phyloP scores from a whole-genome alignment of 2,329 filamentous ascomycete genomes.

The Mariannaea elegans region DNA sequence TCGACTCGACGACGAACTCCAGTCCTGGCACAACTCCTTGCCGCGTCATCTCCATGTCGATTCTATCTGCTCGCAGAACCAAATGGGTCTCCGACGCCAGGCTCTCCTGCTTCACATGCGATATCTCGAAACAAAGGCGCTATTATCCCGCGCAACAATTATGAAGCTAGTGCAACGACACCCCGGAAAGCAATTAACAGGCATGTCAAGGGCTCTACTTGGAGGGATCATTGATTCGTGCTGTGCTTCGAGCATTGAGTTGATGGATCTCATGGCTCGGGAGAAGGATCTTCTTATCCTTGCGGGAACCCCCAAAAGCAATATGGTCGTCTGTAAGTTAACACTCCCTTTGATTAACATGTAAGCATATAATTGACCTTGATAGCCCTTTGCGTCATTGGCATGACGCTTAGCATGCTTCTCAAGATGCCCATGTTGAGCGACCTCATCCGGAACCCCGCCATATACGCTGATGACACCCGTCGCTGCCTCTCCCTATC shows the following conservation, averaged over 20 bases:
- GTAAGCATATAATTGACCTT: neutral
- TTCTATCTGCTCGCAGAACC: conserved; percentile 25
- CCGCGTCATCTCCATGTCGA: conserved; percentile 34
- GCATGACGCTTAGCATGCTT: conserved; percentile 37
- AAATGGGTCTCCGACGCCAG: conserved; percentile 34
- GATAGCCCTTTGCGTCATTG: conserved; percentile 33
- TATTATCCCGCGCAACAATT: conserved; percentile 33
- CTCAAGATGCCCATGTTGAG: conserved; percentile 34
- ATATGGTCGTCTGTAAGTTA: conserved; percentile 33
- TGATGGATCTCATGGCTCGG: conserved; percentile 32
- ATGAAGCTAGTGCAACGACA: conserved; percentile 30
- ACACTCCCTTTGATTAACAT: accelerated
- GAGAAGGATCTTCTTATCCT: conserved; percentile 33
- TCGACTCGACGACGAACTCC: conserved; percentile 31
- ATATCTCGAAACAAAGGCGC: conserved; percentile 35
- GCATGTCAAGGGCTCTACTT: conserved; percentile 31
- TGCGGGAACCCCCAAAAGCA: conserved; percentile 34
- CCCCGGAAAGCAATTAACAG: conserved; percentile 13
- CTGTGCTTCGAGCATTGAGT: conserved; percentile 34
- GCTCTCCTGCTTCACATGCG: conserved; percentile 36
- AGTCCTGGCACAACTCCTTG: conserved; percentile 33
- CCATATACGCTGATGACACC: conserved; percentile 29
- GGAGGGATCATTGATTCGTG: conserved; percentile 31
- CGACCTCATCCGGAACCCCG: conserved; percentile 29
- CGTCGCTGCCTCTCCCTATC: conserved; percentile 34